Base-by-base conservation (phyloP, 2,329 filamentous ascomycete genomes). In the Ceratocystis cubensis region DNA sequence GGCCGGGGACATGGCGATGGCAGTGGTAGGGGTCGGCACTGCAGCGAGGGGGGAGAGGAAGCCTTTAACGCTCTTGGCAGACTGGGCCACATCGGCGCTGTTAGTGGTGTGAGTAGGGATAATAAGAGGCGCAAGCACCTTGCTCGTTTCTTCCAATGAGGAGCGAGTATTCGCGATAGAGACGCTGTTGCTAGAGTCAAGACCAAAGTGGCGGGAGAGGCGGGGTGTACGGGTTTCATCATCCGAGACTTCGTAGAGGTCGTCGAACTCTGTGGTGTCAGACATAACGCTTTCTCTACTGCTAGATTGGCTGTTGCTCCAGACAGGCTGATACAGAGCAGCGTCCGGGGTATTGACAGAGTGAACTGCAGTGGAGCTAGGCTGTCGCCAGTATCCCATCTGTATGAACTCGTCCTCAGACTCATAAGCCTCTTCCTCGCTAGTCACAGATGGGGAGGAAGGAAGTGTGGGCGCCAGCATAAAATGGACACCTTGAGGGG, bases 241-340 rank as follows among this genome's bases (percentile, higher is more conserved):
- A 70, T 95, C 91, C 17, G 89, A 91, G 53, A 90, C 82, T 75
- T 94, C 89, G 75, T 96, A 96, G 62, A 96, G 78, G 71, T 95
- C 90, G 75, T 96, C 89, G 71, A 93, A 93, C 70, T 90, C 87
- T 70, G 84, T 89, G 69, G 81, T 81, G 71, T 84, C 83, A 70
- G 87, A 87, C 74, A 82, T 78, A 71, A 80, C 76, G 78, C 82
- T 88, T 79, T 82, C 80, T 25, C 82, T 84, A 50, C 79, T 82
- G 8, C 77, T 79, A 71, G 79, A 80, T 65, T 79, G 84, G 67
- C 82, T 83, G 64, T 76, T 79, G 71, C 76, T 63, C 45, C 66
- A 67, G 20, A 63, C 53, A n/a, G 56, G 17, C n/a, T 7, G 17
- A n/a, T 33, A 37, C 28, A 59, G 2, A 63, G 61, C 46, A 64